Conservation (phyloP, 192 early-diverging fungal species). For the Physocladia obscura region DNA sequence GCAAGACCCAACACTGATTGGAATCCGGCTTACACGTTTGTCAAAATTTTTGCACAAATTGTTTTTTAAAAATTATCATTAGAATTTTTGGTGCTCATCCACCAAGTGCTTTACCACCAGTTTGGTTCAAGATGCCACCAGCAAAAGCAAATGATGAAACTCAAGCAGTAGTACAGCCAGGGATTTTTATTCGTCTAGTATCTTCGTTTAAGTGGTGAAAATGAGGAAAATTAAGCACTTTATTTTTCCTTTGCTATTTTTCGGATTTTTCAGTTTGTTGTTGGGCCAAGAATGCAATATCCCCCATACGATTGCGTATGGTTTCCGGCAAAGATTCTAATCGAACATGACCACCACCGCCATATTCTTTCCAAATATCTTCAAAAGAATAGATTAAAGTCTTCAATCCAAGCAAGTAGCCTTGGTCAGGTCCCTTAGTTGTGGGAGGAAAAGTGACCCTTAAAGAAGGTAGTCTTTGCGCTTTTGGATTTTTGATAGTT, state of each 20-base stretch:
- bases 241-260: no score
- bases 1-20: constrained; percentile 12
- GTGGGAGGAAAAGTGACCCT: constrained; percentile 60
- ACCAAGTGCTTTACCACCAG: constrained; percentile 10
- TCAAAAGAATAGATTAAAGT: constrained; percentile 70
- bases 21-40: constrained; percentile 28
- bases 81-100: constrained; percentile 21
- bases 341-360: constrained; percentile 25
- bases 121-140: constrained; percentile 32
- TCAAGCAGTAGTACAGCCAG: not conserved
- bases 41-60: not conserved
- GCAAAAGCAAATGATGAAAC: constrained; percentile 3
- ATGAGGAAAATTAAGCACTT: not conserved
- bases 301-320: constrained; percentile 17
- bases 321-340: constrained; percentile 17
- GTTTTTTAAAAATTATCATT: not conserved
- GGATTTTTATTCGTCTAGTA: not conserved
- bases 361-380: constrained; percentile 54
- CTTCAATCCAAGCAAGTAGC: constrained; percentile 76
- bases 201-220: not conserved
- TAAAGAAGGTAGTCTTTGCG: constrained; percentile 19
- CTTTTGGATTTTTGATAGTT: not conserved
- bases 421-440: constrained; percentile 72
- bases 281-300: constrained; percentile 23
- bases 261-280: constrained; percentile 7